These are phyloP conservation scores for Maudiozyma pseudohumilis DNA, from an alignment of 805 yeast species.

Conservation along the genomic window DNA sequence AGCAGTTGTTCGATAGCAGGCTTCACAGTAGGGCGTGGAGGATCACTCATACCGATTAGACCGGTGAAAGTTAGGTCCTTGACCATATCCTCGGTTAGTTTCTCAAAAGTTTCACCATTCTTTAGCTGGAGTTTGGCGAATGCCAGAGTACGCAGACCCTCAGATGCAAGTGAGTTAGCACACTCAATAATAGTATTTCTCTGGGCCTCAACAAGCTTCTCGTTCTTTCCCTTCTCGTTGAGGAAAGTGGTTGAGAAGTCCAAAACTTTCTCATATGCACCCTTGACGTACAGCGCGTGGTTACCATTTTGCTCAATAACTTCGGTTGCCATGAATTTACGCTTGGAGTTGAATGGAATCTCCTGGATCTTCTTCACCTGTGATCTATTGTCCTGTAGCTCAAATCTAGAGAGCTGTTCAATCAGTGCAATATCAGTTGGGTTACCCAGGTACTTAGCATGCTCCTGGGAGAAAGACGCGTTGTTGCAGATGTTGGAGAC, in stretches of 20 bases:
- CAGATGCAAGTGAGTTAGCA: constrained; percentile 59
- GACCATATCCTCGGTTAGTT: constrained; percentile 35
- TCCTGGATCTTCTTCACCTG: constrained; percentile 52
- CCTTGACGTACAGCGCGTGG: constrained; percentile 63
- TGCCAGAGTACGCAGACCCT: constrained; percentile 80
- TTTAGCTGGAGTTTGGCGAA: constrained; percentile 47
- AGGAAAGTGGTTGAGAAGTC: constrained; percentile 49
- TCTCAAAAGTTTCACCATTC: constrained; percentile 19
- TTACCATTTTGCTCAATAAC: constrained; percentile 49
- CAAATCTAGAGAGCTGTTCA: constrained; percentile 63
- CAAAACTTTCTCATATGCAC: constrained; percentile 76
- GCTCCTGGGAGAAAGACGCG: constrained; percentile 57
- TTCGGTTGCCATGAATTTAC: constrained; percentile 87
- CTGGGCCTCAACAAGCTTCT: constrained; percentile 45
- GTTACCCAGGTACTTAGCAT: constrained; percentile 72
- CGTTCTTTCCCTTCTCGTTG: constrained; percentile 48
- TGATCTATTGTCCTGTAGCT: constrained; percentile 59
- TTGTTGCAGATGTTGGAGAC: constrained; percentile 71
- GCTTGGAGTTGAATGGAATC: constrained; percentile 70
- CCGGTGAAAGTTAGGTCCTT: constrained; percentile 69
- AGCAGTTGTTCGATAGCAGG: constrained; percentile 63
- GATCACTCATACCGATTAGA: constrained; percentile 91
- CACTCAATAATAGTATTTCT: constrained; percentile 40
- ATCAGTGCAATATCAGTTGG: constrained; percentile 91
- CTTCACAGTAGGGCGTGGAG: constrained; percentile 85